Conservation (phyloP, 2,329 filamentous ascomycete genomes). For the Nothomitra cinnamomea region DNA sequence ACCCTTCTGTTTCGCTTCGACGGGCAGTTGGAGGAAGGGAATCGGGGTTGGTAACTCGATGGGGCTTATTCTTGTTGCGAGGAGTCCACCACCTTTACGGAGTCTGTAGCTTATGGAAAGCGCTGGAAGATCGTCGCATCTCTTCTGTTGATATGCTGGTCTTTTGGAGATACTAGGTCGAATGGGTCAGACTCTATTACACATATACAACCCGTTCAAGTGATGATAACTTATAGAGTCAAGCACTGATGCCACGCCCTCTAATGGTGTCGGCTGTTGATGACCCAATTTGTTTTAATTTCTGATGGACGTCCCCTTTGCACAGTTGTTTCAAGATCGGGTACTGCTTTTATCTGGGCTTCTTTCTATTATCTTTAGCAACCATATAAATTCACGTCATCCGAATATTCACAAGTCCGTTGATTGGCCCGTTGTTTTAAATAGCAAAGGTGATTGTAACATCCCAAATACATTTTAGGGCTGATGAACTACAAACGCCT, state of each 20-base stretch:
- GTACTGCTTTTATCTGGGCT: neutral
- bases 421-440: no score
- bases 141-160: conserved; percentile 17
- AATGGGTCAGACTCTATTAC: conserved; percentile 43
- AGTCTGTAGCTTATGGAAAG: conserved; percentile 37
- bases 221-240: conserved; percentile 99
- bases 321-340: neutral
- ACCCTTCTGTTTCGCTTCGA: conserved; percentile 15
- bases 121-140: conserved; percentile 27
- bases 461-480: neutral
- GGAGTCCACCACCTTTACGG: conserved; percentile 41
- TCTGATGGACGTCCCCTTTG: conserved; percentile 4
- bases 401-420: no score
- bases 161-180: conserved; percentile 37
- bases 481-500: neutral
- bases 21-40: conserved; percentile 5
- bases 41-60: conserved; percentile 74
- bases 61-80: conserved; percentile 99
- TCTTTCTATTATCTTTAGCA: neutral
- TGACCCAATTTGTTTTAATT: neutral
- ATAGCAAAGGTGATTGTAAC: no score
- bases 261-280: conserved; percentile 2
- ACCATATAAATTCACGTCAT: no score
- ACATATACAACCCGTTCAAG: conserved; percentile 32
- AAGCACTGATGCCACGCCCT: conserved; percentile 62